Conservation (phyloP, 768 basidiomycete species). For the Pleurotus eryngii region DNA sequence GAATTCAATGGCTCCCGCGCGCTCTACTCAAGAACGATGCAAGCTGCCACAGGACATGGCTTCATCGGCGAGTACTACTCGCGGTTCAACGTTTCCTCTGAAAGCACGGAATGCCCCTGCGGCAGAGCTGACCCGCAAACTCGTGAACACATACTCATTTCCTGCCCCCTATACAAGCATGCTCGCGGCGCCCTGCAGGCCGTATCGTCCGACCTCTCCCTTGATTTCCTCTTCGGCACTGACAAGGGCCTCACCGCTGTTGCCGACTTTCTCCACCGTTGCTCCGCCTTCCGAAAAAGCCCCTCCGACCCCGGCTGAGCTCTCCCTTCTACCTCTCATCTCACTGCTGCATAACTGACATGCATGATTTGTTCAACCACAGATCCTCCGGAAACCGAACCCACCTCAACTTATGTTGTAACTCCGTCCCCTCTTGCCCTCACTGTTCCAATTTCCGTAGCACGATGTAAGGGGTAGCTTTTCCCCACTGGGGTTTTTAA, state of each 20-base stretch:
- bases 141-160: neutral
- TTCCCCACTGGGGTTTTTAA: too few relatives aligned
- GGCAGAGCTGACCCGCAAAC: neutral
- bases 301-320: neutral
- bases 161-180: neutral
- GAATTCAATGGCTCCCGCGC: neutral
- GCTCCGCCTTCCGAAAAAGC: neutral
- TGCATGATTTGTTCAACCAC: neutral
- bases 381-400: too few relatives aligned
- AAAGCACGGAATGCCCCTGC: neutral
- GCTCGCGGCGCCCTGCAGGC: neutral
- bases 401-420: too few relatives aligned
- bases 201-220: neutral
- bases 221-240: neutral
- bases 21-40: neutral
- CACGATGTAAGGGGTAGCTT: too few relatives aligned
- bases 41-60: neutral
- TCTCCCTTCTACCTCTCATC: neutral
- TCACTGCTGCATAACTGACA: neutral
- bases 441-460: too few relatives aligned
- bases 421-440: too few relatives aligned
- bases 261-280: neutral
- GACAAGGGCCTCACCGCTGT: neutral
- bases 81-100: neutral
- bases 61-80: neutral